Percentiles rank a stretch among this genome's conserved stretches.
Conservation (phyloP, 352 stramenopile genomes). For the Globisporangium spinosum region DNA sequence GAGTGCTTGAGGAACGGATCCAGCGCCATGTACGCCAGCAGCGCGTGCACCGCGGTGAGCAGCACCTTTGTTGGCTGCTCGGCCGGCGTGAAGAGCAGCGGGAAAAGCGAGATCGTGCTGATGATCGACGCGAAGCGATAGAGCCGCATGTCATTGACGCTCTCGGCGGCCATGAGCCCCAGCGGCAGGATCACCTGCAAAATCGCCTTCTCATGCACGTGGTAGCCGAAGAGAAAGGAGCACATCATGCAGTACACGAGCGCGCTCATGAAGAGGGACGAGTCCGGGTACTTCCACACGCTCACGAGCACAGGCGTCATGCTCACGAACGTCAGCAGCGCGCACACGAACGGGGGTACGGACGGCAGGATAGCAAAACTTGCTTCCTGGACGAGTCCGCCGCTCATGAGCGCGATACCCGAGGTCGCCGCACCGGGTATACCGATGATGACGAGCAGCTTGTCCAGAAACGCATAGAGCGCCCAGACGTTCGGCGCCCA, state of each 20-base stretch:
- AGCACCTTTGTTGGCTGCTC: slow-evolving; percentile 79
- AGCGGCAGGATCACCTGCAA: slow-evolving; percentile 84
- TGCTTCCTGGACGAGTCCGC: slow-evolving; percentile 77
- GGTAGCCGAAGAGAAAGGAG: slow-evolving; percentile 96
- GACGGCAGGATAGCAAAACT: slow-evolving; percentile 74
- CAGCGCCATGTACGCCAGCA: slow-evolving; percentile 61
- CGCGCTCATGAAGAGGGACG: slow-evolving; percentile 74
- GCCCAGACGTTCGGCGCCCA: slow-evolving; percentile 99
- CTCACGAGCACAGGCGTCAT: slow-evolving; percentile 73
- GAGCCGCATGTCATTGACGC: slow-evolving; percentile 77
- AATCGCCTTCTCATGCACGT: slow-evolving; percentile 99
- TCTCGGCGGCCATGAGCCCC: slow-evolving; percentile 66
- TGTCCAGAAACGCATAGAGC: slow-evolving; percentile 92
- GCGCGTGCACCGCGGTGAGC: slow-evolving; percentile 50
- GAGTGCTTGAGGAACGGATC: slow-evolving; percentile 68
- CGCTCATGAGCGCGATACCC: slow-evolving; percentile 73
- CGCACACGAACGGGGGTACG: slow-evolving; percentile 67
- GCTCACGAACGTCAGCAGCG: slow-evolving; percentile 70
- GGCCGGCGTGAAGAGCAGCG: slow-evolving; percentile 77
- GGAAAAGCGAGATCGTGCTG: slow-evolving; percentile 79
- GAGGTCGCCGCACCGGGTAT: slow-evolving; percentile 25
- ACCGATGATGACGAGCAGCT: slow-evolving; percentile 59
- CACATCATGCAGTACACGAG: slow-evolving; percentile 91
- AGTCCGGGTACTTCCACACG: slow-evolving; percentile 75
- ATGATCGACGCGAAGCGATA: slow-evolving; percentile 71